phyloP scores from a whole-genome alignment of 2,329 filamentous ascomycete genomes.

The Neurospora crassa region DNA sequence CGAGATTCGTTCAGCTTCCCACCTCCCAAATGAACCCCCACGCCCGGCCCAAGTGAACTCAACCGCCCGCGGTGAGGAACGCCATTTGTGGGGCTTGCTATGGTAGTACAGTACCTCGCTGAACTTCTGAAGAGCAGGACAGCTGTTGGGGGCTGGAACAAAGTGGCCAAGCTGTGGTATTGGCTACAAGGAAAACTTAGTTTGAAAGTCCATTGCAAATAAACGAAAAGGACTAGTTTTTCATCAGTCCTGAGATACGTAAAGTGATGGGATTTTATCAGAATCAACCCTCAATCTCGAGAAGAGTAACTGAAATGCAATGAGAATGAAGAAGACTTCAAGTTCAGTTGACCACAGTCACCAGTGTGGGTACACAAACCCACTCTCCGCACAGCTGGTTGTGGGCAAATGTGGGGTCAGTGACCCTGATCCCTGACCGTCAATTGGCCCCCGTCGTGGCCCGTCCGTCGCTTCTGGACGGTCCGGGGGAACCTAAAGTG shows the following conservation, averaged over 20 bases:
- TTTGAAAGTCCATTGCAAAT: background rate
- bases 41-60: background rate
- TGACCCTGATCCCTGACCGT: background rate
- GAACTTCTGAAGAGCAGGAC: background rate
- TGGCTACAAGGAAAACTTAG: background rate
- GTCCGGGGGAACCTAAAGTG: background rate
- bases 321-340: background rate
- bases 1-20: background rate
- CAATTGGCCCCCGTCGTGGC: background rate
- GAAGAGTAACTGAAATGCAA: background rate
- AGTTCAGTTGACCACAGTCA: background rate
- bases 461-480: background rate
- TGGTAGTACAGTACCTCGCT: too few relatives aligned
- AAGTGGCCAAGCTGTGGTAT: background rate
- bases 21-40: background rate
- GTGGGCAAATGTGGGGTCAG: background rate
- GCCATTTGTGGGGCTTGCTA: background rate
- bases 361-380: background rate
- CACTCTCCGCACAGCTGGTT: background rate
- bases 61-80: background rate
- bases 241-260: background rate
- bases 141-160: background rate
- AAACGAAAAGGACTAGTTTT: background rate
- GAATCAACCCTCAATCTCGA: background rate
- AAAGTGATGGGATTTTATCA: background rate